Conservation (phyloP, 1,284 basidiomycete species). For the Trichosporon faecale region DNA sequence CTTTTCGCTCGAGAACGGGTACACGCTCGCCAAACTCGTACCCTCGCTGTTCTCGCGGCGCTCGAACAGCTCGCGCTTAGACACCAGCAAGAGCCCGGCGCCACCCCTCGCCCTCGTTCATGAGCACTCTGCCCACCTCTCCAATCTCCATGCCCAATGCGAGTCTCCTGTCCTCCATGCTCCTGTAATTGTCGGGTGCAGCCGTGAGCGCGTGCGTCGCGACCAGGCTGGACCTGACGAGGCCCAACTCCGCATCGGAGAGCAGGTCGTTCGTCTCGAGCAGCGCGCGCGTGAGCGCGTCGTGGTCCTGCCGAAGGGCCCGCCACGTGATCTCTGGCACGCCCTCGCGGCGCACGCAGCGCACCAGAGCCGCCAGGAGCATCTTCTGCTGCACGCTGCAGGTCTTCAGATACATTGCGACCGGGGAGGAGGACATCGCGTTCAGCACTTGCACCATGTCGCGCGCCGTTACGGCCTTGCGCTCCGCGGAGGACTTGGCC, state of each 20-base stretch:
- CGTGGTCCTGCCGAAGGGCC: constrained; percentile 55
- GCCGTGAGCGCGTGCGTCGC: constrained; percentile 46
- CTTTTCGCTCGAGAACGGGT: too few species aligned
- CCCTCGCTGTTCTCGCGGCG: too few species aligned
- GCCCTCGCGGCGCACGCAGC: constrained; percentile 77
- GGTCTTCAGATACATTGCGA: constrained; percentile 72
- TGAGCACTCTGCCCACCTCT: constrained; percentile 51
- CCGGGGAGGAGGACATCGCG: constrained; percentile 87
- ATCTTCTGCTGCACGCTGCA: constrained; percentile 82
- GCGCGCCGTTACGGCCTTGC: constrained; percentile 61
- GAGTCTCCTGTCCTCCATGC: constrained; percentile 44
- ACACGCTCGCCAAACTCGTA: too few species aligned
- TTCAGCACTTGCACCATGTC: constrained; percentile 80
- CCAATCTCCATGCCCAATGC: constrained; percentile 52
- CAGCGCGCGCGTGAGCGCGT: constrained; percentile 44
- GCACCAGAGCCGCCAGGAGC: constrained; percentile 81
- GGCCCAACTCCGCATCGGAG: constrained; percentile 41
- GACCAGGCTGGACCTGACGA: constrained; percentile 42
- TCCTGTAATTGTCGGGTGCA: constrained; percentile 35
- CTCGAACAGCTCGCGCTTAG: background rate
- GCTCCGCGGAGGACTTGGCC: background rate
- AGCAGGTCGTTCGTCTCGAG: constrained; percentile 45
- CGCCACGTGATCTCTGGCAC: constrained; percentile 81
- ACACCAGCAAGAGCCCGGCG: constrained; percentile 47
- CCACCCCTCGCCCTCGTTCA: constrained; percentile 52